phyloP scores from a whole-genome alignment of 2,329 filamentous ascomycete species.

The Bipolaris zeicola region DNA sequence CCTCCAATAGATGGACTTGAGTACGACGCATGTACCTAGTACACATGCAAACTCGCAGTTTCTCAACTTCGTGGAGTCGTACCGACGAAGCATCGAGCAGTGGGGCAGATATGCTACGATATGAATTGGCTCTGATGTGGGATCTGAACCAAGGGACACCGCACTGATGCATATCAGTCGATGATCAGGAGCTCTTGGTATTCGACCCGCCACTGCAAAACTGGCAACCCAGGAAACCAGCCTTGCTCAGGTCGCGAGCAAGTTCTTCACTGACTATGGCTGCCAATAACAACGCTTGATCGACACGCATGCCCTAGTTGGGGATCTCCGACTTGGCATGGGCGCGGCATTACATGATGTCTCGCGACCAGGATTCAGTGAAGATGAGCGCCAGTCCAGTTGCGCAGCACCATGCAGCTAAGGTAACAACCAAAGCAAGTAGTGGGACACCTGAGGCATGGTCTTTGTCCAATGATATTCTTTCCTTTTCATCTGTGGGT shows the following conservation, averaged over 20 bases:
- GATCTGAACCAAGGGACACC: neutral
- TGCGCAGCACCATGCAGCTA: neutral
- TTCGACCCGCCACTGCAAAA: neutral
- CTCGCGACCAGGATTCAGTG: neutral
- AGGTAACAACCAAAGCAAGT: neutral
- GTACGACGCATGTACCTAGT: constrained; percentile 7
- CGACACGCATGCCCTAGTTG: constrained; percentile 11
- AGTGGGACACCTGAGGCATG: neutral
- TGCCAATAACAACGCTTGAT: constrained; percentile 9
- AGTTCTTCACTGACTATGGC: constrained; percentile 1
- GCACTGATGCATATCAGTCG: no score
- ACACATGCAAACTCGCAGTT: constrained; percentile 12
- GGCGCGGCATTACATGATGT: constrained; percentile 21
- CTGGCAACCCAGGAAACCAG: neutral
- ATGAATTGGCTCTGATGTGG: neutral
- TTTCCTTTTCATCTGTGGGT: neutral
- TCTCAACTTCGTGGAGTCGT: constrained; percentile 10
- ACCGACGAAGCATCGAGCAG: constrained; percentile 1
- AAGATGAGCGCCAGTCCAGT: neutral
- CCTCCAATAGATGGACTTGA: constrained; percentile 12
- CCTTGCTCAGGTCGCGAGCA: neutral
- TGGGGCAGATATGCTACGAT: neutral
- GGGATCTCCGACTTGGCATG: constrained; percentile 20
- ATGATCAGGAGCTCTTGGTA: no score
- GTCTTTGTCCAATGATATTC: neutral